Evolutionary conservation across 139 green algal genomes (phyloP).

Genomic region (Micractinium conductrix): DNA sequence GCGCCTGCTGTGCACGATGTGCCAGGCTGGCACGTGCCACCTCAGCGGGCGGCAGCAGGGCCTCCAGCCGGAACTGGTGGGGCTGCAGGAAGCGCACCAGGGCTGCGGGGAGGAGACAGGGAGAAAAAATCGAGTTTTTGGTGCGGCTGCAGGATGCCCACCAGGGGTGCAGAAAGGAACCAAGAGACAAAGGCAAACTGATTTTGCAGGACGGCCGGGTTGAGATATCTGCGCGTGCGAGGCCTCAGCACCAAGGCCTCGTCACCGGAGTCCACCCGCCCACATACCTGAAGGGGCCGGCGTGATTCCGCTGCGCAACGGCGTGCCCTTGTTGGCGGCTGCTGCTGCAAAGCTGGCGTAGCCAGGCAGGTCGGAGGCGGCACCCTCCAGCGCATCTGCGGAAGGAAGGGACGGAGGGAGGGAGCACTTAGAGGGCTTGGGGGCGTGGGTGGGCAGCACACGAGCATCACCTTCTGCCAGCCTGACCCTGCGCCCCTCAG

Average conservation of each 20-base stretch:
- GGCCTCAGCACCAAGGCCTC: no score
- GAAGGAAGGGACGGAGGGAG: not conserved
- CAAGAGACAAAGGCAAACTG: no score
- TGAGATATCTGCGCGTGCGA: no score
- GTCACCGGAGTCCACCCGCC: no score
- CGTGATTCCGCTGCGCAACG: constrained; percentile 14
- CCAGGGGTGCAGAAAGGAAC: not conserved
- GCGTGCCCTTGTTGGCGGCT: constrained; percentile 24
- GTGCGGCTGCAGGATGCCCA: constrained; percentile 16
- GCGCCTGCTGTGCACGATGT: not conserved
- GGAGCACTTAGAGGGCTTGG: not conserved
- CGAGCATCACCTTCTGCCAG: no score
- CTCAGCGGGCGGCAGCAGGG: constrained; percentile 5
- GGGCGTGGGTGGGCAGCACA: no score
- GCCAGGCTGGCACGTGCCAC: not conserved
- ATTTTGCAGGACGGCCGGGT: no score
- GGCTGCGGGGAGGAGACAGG: not conserved
- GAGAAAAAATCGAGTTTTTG: no score
- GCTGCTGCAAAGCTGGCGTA: constrained; percentile 18
- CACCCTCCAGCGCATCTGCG: constrained; percentile 12
- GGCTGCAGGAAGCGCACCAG: constrained; percentile 22
- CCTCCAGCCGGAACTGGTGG: not conserved
- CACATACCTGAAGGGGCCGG: constrained; percentile 6
- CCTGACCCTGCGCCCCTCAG: no score
- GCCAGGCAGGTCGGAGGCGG: not conserved